phyloP scores from a whole-genome alignment of 2,329 filamentous ascomycete genomes.

The Septoria petroselini region DNA sequence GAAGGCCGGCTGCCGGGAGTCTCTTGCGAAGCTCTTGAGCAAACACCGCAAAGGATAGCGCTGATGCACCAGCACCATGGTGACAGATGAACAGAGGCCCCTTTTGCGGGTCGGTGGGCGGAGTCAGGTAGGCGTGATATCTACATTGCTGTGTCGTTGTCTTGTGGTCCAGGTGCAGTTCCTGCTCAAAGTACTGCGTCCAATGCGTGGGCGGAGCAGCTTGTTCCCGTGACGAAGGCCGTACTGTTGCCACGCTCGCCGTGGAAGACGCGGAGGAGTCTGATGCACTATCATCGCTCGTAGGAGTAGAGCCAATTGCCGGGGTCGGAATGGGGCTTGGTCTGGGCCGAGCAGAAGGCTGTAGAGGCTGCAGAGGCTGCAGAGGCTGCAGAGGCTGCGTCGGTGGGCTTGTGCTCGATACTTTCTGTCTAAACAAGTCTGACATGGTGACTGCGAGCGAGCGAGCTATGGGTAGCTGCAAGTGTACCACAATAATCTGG shows the following conservation, averaged over 20 bases:
- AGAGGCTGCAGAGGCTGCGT: conserved; percentile 4
- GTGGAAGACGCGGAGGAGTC: conserved; percentile 83
- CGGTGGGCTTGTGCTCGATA: conserved; percentile 26
- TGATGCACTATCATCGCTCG: conserved; percentile 35
- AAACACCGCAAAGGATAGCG: conserved; percentile 83
- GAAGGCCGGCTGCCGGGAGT: conserved; percentile 74
- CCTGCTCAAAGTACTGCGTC: conserved; percentile 87
- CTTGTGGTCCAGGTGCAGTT: conserved; percentile 66
- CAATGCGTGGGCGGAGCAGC: conserved; percentile 68
- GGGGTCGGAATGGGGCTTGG: conserved; percentile 24
- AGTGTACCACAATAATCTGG: neutral
- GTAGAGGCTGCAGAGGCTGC: conserved; percentile 6
- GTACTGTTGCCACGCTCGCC: conserved; percentile 65
- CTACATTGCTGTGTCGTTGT: conserved; percentile 50
- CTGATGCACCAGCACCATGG: conserved; percentile 91
- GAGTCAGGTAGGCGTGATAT: conserved; percentile 85
- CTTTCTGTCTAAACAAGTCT: conserved; percentile 30
- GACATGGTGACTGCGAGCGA: conserved; percentile 29
- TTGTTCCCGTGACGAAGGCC: conserved; percentile 34
- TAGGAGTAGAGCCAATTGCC: conserved; percentile 10
- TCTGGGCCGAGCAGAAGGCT: conserved; percentile 20
- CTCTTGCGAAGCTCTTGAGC: conserved; percentile 72
- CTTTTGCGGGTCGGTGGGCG: conserved; percentile 58
- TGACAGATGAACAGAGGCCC: conserved; percentile 89
- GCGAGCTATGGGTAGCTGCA: conserved; percentile 16